Evolutionary conservation across 75 land plant species (phyloP).

Genomic region (Cryptomeria japonica): DNA sequence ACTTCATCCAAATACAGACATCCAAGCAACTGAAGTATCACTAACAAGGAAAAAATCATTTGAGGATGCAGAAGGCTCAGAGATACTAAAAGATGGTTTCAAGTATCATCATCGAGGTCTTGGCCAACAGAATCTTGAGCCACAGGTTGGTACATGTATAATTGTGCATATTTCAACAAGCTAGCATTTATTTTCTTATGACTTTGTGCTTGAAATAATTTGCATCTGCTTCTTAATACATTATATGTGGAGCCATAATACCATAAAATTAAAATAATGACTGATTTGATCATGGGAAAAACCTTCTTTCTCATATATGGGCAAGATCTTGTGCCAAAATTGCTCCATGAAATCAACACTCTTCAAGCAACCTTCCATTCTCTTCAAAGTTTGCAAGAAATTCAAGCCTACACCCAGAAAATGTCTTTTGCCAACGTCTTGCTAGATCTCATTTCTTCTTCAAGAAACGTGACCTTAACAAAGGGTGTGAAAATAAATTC

Average conservation of each 20-base stretch:
- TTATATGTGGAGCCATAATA: neutral
- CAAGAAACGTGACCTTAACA: too few relatives aligned
- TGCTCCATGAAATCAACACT: too few relatives aligned
- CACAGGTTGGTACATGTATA: conserved; percentile 39
- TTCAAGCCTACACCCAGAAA: too few relatives aligned
- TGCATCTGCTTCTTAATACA: neutral
- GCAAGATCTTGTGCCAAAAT: too few relatives aligned
- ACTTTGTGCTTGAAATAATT: neutral
- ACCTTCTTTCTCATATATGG: too few relatives aligned
- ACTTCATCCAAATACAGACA: conserved; percentile 60
- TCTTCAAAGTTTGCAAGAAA: too few relatives aligned
- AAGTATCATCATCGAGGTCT: conserved; percentile 32
- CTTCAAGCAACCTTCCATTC: too few relatives aligned
- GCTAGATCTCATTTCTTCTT: too few relatives aligned
- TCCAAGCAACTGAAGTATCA: conserved; percentile 33
- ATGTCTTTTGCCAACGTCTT: too few relatives aligned
- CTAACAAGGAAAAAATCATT: conserved; percentile 22
- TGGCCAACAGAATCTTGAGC: conserved; percentile 51
- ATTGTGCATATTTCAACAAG: neutral
- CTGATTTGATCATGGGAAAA: too few relatives aligned
- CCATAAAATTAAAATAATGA: neutral
- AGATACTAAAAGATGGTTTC: conserved; percentile 28
- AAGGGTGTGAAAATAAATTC: too few relatives aligned
- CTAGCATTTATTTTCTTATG: neutral
- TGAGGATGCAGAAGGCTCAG: conserved; percentile 27